Conservation (phyloP, 1,284 basidiomycete species). For the Gymnopus androsaceus region DNA sequence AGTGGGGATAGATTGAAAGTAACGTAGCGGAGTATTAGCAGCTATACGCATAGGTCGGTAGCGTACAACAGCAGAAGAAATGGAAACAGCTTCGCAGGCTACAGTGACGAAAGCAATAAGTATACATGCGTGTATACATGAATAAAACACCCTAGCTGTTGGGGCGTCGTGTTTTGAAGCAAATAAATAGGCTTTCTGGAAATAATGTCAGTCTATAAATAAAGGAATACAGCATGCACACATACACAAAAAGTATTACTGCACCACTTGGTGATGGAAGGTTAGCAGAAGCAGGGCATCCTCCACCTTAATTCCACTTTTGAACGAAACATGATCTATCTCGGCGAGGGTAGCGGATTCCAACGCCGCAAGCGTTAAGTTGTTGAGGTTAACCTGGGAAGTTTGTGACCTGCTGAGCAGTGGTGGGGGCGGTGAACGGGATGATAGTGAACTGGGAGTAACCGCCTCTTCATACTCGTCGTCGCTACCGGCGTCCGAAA, state of each 20-base stretch:
- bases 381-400: constrained; percentile 11
- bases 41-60: not conserved
- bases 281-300: constrained; percentile 69
- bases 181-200: not conserved
- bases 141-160: not conserved
- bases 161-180: not conserved
- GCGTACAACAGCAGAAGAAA: not conserved
- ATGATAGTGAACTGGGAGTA: constrained; percentile 63
- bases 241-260: constrained; percentile 12
- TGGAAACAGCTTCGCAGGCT: not conserved
- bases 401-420: constrained; percentile 20
- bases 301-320: constrained; percentile 44
- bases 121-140: constrained; percentile 1
- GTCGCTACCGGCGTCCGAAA: constrained; percentile 60
- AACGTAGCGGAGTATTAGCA: not conserved
- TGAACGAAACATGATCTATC: constrained; percentile 46
- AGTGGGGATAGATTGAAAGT: not conserved
- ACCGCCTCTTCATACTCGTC: constrained; percentile 72
- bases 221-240: not conserved
- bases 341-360: constrained; percentile 37
- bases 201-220: not conserved
- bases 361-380: constrained; percentile 24
- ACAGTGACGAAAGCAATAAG: not conserved
- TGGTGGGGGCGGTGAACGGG: constrained; percentile 44
- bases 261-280: constrained; percentile 57